A percentile compares a stretch with the other conserved stretches of the same genome.
Conservation (phyloP, 2,329 filamentous ascomycete species). For the Sclerotinia spermophila region DNA sequence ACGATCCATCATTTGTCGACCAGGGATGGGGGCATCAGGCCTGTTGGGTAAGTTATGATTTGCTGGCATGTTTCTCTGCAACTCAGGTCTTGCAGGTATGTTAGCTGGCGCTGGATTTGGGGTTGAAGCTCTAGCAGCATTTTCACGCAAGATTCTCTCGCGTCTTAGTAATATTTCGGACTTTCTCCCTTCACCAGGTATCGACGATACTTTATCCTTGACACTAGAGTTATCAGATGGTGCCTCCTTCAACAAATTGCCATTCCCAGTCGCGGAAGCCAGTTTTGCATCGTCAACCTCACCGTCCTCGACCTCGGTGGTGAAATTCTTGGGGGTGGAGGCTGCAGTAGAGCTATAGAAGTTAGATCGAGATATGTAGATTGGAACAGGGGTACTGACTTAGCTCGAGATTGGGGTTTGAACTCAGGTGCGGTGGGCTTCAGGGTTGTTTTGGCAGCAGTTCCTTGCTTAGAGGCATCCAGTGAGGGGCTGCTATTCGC, state of each 20-base stretch:
- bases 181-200: slow-evolving; percentile 27
- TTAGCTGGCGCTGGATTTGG: slow-evolving; percentile 22
- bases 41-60: slow-evolving; percentile 34
- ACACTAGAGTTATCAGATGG: slow-evolving; percentile 19
- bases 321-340: slow-evolving; percentile 32
- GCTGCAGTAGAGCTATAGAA: slow-evolving; percentile 33
- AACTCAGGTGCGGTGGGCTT: slow-evolving; percentile 62
- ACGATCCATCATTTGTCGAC: slow-evolving; percentile 33
- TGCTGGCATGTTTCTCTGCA: slow-evolving; percentile 21
- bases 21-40: slow-evolving; percentile 36
- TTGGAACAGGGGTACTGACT: slow-evolving; percentile 27
- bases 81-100: slow-evolving; percentile 30
- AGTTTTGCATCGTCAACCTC: slow-evolving; percentile 62
- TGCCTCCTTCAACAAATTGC: slow-evolving; percentile 12
- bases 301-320: slow-evolving; percentile 63
- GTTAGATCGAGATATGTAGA: slow-evolving; percentile 36
- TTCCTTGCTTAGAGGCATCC: slow-evolving; percentile 15
- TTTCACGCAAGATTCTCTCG: slow-evolving; percentile 33
- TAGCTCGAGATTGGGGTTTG: slow-evolving; percentile 47
- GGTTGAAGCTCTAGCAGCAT: slow-evolving; percentile 30
- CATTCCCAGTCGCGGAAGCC: slow-evolving; percentile 8
- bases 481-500: slow-evolving; percentile 19
- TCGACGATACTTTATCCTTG: slow-evolving; percentile 25
- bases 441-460: slow-evolving; percentile 42
- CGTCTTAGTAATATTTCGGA: slow-evolving; percentile 32